A percentile compares a stretch with the other conserved stretches of the same genome.
phyloP scores from a whole-genome alignment of 768 basidiomycete genomes.

The Gyrodon lividus region DNA sequence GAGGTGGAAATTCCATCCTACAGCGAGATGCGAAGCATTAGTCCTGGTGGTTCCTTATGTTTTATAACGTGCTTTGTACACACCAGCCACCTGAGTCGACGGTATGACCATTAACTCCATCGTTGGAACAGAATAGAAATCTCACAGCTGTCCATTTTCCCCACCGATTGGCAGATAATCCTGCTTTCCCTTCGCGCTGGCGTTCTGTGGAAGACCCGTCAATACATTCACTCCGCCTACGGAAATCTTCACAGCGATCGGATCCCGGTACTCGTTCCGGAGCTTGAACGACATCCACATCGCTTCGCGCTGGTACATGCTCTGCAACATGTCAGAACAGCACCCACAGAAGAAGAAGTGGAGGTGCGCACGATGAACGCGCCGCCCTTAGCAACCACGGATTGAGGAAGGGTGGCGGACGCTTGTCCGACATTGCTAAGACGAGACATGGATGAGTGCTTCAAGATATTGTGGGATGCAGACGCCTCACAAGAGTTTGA shows the following conservation, averaged over 20 bases:
- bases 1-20: constrained; percentile 24
- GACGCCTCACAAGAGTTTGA: constrained; percentile 21
- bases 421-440: constrained; percentile 19
- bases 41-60: no score
- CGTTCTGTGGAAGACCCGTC: constrained; percentile 14
- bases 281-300: constrained; percentile 29
- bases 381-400: constrained; percentile 23
- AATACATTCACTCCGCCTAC: constrained; percentile 31
- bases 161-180: constrained; percentile 20
- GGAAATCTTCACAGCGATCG: constrained; percentile 27
- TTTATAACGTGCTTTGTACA: not conserved
- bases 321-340: constrained; percentile 4
- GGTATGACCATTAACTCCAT: not conserved
- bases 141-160: not conserved
- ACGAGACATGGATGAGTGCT: not conserved
- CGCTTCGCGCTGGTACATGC: constrained; percentile 30
- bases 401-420: constrained; percentile 14
- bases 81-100: not conserved
- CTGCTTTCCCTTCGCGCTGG: constrained; percentile 12
- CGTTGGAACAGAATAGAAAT: not conserved
- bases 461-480: not conserved
- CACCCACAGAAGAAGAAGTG: not conserved
- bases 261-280: not conserved
- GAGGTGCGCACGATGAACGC: constrained; percentile 23
- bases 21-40: no score